A percentile compares a stretch with the other conserved stretches of the same genome.
phyloP scores from a whole-genome alignment of 257 asterid genomes.

The Solanum etuberosum region DNA sequence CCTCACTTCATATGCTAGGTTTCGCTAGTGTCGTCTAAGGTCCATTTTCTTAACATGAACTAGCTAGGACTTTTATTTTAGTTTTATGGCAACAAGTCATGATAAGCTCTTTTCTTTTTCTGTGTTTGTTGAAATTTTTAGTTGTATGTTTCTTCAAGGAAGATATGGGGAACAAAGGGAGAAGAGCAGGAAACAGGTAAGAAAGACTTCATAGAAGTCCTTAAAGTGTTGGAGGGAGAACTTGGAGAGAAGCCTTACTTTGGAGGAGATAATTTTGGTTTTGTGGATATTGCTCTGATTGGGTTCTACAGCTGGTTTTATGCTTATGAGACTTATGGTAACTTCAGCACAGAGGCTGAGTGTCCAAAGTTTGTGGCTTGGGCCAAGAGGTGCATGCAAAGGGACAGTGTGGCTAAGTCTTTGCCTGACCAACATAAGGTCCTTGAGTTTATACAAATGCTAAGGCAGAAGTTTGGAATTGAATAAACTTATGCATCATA shows the following conservation, averaged over 20 bases:
- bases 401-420: slow-evolving; percentile 22
- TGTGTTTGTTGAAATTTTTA: background rate
- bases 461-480: background rate
- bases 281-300: slow-evolving; percentile 6
- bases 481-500: background rate
- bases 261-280: slow-evolving; percentile 8
- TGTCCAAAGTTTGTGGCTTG: slow-evolving; percentile 29
- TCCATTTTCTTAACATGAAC: too few relatives aligned
- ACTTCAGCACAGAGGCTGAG: slow-evolving; percentile 23
- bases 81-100: background rate
- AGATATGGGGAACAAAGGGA: background rate
- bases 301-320: slow-evolving; percentile 8
- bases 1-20: too few relatives aligned
- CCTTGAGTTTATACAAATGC: background rate
- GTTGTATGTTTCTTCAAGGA: background rate
- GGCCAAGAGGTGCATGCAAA: slow-evolving; percentile 32
- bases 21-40: too few relatives aligned
- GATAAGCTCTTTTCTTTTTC: background rate
- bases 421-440: slow-evolving; percentile 17
- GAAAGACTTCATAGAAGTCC: slow-evolving; percentile 4
- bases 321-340: slow-evolving; percentile 10
- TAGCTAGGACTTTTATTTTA: too few relatives aligned
- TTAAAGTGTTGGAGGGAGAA: slow-evolving; percentile 5
- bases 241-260: slow-evolving; percentile 13
- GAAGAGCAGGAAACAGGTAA: slow-evolving; percentile 12